Percentiles rank a stretch among this genome's conserved stretches.
These are phyloP conservation scores for Houttuynia cordata DNA, from an alignment of 164 flowering plant species.

Conservation along the genomic window DNA sequence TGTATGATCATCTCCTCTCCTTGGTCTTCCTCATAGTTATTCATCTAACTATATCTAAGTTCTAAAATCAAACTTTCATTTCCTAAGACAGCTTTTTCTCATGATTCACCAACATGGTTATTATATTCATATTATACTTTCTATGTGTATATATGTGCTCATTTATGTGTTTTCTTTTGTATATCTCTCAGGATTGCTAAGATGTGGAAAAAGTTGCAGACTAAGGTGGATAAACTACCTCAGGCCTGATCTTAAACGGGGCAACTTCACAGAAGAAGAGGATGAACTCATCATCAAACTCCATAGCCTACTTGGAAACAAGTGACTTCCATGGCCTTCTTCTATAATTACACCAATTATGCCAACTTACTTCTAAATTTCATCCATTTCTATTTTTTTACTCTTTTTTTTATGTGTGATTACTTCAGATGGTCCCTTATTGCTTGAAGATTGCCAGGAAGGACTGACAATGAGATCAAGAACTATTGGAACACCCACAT, in stretches of 20 bases:
- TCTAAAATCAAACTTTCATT: too few species aligned
- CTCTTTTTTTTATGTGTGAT: background rate
- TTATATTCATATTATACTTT: too few species aligned
- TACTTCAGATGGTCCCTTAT: constrained; percentile 50
- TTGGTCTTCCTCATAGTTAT: background rate
- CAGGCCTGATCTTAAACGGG: constrained; percentile 69
- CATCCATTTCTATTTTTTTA: background rate
- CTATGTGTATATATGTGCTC: background rate
- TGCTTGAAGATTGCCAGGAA: constrained; percentile 44
- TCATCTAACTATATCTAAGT: too few species aligned
- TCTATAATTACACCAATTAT: background rate
- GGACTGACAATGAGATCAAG: constrained; percentile 56
- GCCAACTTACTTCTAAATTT: too few species aligned
- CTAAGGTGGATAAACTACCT: constrained; percentile 74
- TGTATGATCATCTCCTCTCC: background rate
- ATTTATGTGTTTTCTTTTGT: background rate
- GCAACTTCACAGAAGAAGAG: constrained; percentile 76
- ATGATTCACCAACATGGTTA: background rate
- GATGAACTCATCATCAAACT: constrained; percentile 69
- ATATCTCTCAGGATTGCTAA: constrained; percentile 36
- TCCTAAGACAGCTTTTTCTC: background rate
- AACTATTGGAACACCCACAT: constrained; percentile 57
- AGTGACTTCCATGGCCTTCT: constrained; percentile 19
- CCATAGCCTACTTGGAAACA: constrained; percentile 68
- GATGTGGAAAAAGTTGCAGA: constrained; percentile 79